Conservation (phyloP, 768 basidiomycete genomes). For the Russula vinacea region DNA sequence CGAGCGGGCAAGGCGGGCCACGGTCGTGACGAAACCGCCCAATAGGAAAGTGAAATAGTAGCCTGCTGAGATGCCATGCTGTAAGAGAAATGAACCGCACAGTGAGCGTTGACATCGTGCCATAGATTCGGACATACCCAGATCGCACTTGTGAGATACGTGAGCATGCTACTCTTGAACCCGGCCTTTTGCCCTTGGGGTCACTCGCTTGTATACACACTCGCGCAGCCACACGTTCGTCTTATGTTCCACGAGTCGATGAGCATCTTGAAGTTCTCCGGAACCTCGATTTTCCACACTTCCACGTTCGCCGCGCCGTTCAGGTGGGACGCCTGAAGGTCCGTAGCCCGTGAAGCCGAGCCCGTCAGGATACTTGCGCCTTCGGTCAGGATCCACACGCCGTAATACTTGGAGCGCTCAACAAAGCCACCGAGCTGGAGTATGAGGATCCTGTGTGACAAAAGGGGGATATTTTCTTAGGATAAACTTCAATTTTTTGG, state of each 20-base stretch:
- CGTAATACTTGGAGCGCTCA: constrained; percentile 91
- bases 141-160: constrained; percentile 92
- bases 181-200: constrained; percentile 92
- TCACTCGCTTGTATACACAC: constrained; percentile 95
- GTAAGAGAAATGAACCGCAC: constrained; percentile 1
- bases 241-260: constrained; percentile 95
- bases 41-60: constrained; percentile 92
- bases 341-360: constrained; percentile 87
- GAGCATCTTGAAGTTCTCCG: constrained; percentile 87
- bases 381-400: constrained; percentile 92
- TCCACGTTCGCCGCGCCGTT: constrained; percentile 88
- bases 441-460: constrained; percentile 46
- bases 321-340: constrained; percentile 68
- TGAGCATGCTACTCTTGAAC: constrained; percentile 84
- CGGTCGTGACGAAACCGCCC: constrained; percentile 81
- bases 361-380: constrained; percentile 95
- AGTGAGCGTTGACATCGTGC: not conserved
- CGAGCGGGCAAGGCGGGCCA: constrained; percentile 69
- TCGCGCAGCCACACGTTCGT: constrained; percentile 96
- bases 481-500: no score
- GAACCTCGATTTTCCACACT: constrained; percentile 73
- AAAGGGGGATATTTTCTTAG: not conserved
- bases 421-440: constrained; percentile 76
- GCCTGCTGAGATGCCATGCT: constrained; percentile 90
- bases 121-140: constrained; percentile 64